Percentiles rank a stretch among this genome's conserved stretches.
phyloP scores from a whole-genome alignment of 2,329 filamentous ascomycete genomes.

The Fusarium sp. region DNA sequence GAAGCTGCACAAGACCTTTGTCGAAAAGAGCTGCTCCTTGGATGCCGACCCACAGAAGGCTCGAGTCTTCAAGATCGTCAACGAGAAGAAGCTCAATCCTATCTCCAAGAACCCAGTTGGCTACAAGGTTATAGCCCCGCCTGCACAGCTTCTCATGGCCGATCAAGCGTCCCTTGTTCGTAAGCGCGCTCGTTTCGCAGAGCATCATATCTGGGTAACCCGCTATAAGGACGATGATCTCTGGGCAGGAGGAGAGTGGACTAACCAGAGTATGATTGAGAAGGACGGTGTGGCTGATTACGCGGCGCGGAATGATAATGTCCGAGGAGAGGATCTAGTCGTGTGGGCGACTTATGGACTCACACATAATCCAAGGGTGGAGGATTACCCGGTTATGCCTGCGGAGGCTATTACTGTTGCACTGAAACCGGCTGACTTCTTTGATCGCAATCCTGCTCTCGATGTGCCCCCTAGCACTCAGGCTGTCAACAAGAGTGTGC shows the following conservation, averaged over 20 bases:
- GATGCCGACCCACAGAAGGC: conserved; percentile 64
- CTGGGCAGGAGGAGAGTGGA: conserved; percentile 54
- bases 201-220: conserved; percentile 57
- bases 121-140: conserved; percentile 57
- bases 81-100: conserved; percentile 53
- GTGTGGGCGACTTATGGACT: conserved; percentile 68
- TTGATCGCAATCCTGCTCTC: conserved; percentile 56
- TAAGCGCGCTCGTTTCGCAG: conserved; percentile 52
- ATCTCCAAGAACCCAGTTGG: conserved; percentile 58
- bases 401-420: conserved; percentile 60
- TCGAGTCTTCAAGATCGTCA: conserved; percentile 59
- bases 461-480: conserved; percentile 49
- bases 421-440: conserved; percentile 59
- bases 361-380: conserved; percentile 71
- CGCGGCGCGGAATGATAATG: conserved; percentile 55
- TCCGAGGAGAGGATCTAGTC: conserved; percentile 61
- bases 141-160: conserved; percentile 57
- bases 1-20: conserved; percentile 57
- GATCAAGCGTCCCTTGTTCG: conserved; percentile 51
- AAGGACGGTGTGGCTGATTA: conserved; percentile 51
- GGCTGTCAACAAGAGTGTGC: not conserved
- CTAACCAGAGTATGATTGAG: conserved; percentile 51
- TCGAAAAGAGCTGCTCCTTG: conserved; percentile 58
- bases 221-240: conserved; percentile 55
- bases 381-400: conserved; percentile 75